Base-by-base conservation (phyloP, 202 grass and related monocot genomes). In the Sporobolus alterniflorus region DNA sequence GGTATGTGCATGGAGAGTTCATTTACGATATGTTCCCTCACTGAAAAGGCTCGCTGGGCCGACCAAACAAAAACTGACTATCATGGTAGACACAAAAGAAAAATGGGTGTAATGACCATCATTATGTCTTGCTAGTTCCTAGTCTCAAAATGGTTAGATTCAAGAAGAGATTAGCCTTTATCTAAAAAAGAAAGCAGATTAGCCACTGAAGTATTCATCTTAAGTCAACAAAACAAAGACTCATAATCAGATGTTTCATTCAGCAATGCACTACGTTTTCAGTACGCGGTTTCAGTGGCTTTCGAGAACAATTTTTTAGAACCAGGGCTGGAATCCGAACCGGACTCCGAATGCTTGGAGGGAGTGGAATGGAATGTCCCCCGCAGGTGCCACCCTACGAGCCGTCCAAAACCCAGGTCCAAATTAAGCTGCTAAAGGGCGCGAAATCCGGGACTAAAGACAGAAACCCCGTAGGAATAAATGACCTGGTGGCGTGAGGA, bases 321-420 rank as follows among this genome's bases (percentile, higher is more conserved):
- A 57, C 52, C 50, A 68, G 31, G 14, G 18, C 22, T 33, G 10
- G 88, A 82, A 82, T 65, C 48, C 6, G 77, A 85, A 89, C 71
- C 56, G 1, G 88, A 68, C 86, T 78, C 83, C 1, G 70, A 49
- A 60, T 66, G 59, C 16, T 20, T 40, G 55, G 65, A 21, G 41
- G 78, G 73, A 86, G 75, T 48, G 26, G 76, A 69, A 29, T 34
- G 74, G 83, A 86, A 90, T 79, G 74, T 86, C 62, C 74, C n/a
- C 88, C 43, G 61, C 73, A 78, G 67, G 78, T 86, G 88, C 83
- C 88, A 83, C 78, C n/a, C 67, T 78, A 82, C 5, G 73, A 90
- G 20, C 74, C 74, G 78, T 90, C 79, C 88, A 83, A 90, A 78
- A 73, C n/a, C n/a, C 60, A 20, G 26, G 28, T 36, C 5, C 73